Conservation (phyloP, 495 filamentous ascomycete genomes). For the Pyrenopolyporus hunteri region DNA sequence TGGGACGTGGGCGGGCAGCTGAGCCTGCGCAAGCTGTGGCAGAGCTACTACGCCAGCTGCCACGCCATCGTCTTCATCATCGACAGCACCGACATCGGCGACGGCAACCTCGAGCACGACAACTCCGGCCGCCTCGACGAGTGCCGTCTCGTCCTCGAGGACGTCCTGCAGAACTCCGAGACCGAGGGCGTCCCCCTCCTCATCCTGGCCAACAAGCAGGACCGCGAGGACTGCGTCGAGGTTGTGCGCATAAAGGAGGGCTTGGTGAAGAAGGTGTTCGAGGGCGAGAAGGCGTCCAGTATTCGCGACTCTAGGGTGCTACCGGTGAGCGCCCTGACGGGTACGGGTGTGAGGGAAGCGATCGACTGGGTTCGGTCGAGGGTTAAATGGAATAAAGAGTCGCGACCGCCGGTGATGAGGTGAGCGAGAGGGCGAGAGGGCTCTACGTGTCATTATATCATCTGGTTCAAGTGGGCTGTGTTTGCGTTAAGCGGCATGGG, state of each 20-base stretch:
- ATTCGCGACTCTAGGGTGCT: slow-evolving; percentile 89
- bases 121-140: slow-evolving; percentile 75
- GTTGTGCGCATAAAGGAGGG: slow-evolving; percentile 97
- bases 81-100: slow-evolving; percentile 89
- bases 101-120: slow-evolving; percentile 68
- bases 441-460: background rate
- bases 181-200: slow-evolving; percentile 90
- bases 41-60: slow-evolving; percentile 89
- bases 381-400: slow-evolving; percentile 96
- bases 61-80: slow-evolving; percentile 98
- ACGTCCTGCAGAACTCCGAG: slow-evolving; percentile 81
- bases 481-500: slow-evolving; percentile 36
- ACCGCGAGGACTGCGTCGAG: slow-evolving; percentile 95
- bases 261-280: slow-evolving; percentile 89
- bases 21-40: slow-evolving; percentile 87
- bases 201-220: slow-evolving; percentile 96
- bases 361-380: slow-evolving; percentile 92
- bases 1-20: slow-evolving; percentile 98
- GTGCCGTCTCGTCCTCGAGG: slow-evolving; percentile 85
- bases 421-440: slow-evolving; percentile 43
- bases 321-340: slow-evolving; percentile 88
- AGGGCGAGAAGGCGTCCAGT: slow-evolving; percentile 84
- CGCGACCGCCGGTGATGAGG: slow-evolving; percentile 88
- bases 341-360: slow-evolving; percentile 89
- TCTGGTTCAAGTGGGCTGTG: slow-evolving; percentile 12